Evolutionary conservation across 257 asterid genomes (phyloP).

Genomic region (Echium plantagineum): DNA sequence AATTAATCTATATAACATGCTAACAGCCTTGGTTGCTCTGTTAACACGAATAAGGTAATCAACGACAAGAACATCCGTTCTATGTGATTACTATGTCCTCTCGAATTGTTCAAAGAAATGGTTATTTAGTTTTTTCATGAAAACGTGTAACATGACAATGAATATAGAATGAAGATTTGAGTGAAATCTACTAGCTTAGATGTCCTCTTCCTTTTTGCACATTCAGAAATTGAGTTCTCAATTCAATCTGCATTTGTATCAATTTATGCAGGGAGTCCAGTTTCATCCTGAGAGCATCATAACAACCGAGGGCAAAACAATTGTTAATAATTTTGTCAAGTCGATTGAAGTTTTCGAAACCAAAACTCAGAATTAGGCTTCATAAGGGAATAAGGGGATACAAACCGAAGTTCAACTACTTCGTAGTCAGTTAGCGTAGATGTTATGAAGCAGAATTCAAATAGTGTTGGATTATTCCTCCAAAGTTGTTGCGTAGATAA

Average conservation of each 20-base stretch:
- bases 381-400: not conserved
- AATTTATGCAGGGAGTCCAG: conserved; percentile 66
- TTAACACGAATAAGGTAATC: too few relatives aligned
- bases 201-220: not conserved
- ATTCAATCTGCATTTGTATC: conserved; percentile 2
- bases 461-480: not conserved
- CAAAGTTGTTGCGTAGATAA: not conserved
- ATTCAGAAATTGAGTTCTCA: not conserved
- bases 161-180: not conserved
- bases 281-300: conserved; percentile 89
- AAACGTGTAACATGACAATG: not conserved
- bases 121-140: not conserved
- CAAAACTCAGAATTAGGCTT: conserved; percentile 23
- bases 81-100: not conserved
- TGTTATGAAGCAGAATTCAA: not conserved
- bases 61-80: too few relatives aligned
- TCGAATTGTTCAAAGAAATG: not conserved
- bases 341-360: conserved; percentile 59
- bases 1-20: too few relatives aligned
- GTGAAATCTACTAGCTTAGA: too few relatives aligned
- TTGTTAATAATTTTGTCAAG: conserved; percentile 61
- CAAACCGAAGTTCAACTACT: not conserved
- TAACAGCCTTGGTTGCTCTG: too few relatives aligned
- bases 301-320: conserved; percentile 61
- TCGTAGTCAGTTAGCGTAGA: not conserved